phyloP scores from a whole-genome alignment of 768 basidiomycete species.

The Leccinum variicolor region DNA sequence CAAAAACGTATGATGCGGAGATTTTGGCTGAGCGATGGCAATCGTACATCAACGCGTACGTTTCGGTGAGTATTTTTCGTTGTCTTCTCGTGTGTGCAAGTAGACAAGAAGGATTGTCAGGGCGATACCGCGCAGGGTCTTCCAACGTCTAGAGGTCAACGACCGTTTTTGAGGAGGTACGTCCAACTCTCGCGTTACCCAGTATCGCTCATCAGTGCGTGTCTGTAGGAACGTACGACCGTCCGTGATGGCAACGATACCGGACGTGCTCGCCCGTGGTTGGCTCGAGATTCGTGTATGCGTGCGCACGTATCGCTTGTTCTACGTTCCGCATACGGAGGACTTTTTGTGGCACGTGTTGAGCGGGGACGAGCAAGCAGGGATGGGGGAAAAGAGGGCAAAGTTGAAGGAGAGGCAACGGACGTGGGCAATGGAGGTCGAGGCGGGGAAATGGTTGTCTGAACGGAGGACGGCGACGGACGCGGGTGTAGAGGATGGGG shows the following conservation, averaged over 20 bases:
- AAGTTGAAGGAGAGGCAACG: constrained; percentile 10
- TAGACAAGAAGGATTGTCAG: constrained; percentile 32
- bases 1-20: constrained; percentile 71
- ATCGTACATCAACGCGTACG: constrained; percentile 72
- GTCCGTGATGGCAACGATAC: constrained; percentile 26
- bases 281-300: constrained; percentile 83
- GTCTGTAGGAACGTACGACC: constrained; percentile 20
- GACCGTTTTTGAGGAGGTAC: constrained; percentile 68
- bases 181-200: constrained; percentile 12
- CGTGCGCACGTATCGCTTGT: constrained; percentile 26
- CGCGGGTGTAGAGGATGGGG: not conserved
- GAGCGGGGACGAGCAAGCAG: constrained; percentile 9
- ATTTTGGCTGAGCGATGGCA: constrained; percentile 78
- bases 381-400: not conserved
- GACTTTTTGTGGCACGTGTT: constrained; percentile 18
- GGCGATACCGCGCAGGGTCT: constrained; percentile 56
- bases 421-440: constrained; percentile 16
- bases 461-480: not conserved
- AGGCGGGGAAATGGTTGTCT: constrained; percentile 11
- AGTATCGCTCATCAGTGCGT: not conserved
- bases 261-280: constrained; percentile 49
- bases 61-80: constrained; percentile 45
- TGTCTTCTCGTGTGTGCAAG: not conserved
- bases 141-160: constrained; percentile 40
- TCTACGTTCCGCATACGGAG: constrained; percentile 26